Base-by-base conservation (phyloP, 257 asterid genomes). In the Perilla frutescens region DNA sequence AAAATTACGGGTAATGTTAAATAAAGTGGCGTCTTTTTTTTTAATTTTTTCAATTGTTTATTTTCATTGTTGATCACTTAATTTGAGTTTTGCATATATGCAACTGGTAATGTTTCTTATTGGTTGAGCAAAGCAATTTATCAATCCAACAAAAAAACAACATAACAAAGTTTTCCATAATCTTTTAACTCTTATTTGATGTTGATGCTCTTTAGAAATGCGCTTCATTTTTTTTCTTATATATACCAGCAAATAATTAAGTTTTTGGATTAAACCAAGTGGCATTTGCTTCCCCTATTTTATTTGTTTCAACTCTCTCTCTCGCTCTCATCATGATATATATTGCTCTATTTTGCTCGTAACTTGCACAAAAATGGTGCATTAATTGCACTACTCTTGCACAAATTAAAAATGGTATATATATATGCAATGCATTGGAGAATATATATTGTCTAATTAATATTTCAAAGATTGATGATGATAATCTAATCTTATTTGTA, bases 271-370 rank as follows among this genome's bases (percentile, higher is more conserved):
- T 55, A 39, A 54, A 54, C 12, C 8, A 20, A 54, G 34, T 15
- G 11, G 11, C 6, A 57, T 8, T 7, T 31, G 20, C 14, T 32
- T 34, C 7, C n/a, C 64, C 34, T 59, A 29, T 20, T 20, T 20
- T 20, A 20, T 20, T 20, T 20, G 54, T 20, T 50, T 91, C 96
- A 0, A 91, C 96, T 0, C 96, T 91, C 82, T 88, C 96, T 20
- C 26, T n/a, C n/a, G n/a, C n/a, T 20, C 26, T 20, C 26, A 20
- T 20, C 26, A 20, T 20, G 26, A 20, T 20, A 20, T 20, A 20
- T 20, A 20, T 20, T 20, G 26, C n/a, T n/a, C n/a, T n/a, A n/a
- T n/a, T n/a, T n/a, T n/a, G n/a, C 89, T 37, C 82, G 26, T 0
- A 20, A 20, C 26, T 20, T 20, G 26, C 26, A 20, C 26, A 20